These are phyloP conservation scores for Marasmius sp. DNA, from an alignment of 1,284 basidiomycete species.

Conservation along the genomic window DNA sequence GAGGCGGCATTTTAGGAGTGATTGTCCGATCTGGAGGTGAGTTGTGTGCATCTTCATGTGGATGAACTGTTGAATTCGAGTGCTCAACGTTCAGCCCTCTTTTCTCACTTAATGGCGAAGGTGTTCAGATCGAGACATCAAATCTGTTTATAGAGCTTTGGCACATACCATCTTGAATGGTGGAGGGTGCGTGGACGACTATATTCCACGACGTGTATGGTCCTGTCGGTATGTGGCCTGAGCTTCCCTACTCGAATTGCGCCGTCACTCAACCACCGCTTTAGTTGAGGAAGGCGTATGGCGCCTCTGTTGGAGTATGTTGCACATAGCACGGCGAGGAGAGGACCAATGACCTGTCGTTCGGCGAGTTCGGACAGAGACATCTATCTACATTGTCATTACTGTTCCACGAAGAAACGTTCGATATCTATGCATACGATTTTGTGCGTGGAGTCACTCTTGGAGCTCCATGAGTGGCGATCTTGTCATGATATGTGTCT, in stretches of 20 bases:
- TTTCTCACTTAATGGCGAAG: slow-evolving; percentile 54
- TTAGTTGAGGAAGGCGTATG: slow-evolving; percentile 24
- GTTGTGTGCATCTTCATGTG: slow-evolving; percentile 17
- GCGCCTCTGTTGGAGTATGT: too few species aligned
- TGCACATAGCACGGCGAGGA: too few species aligned
- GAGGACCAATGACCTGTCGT: too few species aligned
- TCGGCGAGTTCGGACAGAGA: too few species aligned
- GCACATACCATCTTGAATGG: not conserved
- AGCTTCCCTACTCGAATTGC: not conserved
- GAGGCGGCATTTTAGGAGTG: slow-evolving; percentile 64
- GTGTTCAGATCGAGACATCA: slow-evolving; percentile 60
- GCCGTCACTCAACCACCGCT: too few species aligned
- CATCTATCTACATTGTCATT: too few species aligned
- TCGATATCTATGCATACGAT: too few species aligned
- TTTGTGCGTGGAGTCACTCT: too few species aligned
- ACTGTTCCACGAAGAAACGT: too few species aligned
- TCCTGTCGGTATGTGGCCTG: slow-evolving; percentile 49
- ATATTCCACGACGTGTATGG: slow-evolving; percentile 59
- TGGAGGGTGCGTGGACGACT: slow-evolving; percentile 65
- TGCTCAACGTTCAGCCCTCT: slow-evolving; percentile 5
- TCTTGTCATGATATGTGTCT: too few species aligned
- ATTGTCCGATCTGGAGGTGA: slow-evolving; percentile 63
- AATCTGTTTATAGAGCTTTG: slow-evolving; percentile 59
- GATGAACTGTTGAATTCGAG: not conserved
- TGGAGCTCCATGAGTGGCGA: too few species aligned